Evolutionary conservation across 2,329 filamentous ascomycete species (phyloP).

Genomic region (Capronia coronata): DNA sequence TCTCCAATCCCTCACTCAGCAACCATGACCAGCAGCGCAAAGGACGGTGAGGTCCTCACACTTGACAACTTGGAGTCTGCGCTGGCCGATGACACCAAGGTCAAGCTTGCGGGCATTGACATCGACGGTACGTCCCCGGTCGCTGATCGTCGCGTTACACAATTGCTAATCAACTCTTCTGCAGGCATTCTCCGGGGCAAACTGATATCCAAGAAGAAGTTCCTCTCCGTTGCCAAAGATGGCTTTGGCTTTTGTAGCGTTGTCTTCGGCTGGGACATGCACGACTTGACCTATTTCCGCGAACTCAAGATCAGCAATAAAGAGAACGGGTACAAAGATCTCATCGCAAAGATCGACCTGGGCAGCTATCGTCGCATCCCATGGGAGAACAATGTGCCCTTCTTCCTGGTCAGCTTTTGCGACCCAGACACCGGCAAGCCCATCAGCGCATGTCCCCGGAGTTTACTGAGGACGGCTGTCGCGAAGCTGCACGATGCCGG

Average conservation of each 20-base stretch:
- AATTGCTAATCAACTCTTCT: constrained; percentile 7
- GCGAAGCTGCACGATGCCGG: constrained; percentile 62
- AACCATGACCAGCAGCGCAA: constrained; percentile 14
- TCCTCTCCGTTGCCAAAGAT: constrained; percentile 69
- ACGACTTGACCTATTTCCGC: constrained; percentile 79
- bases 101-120: constrained; percentile 84
- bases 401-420: constrained; percentile 76
- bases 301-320: constrained; percentile 85
- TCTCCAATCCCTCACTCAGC: neutral
- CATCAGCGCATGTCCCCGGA: constrained; percentile 71
- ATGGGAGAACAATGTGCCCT: constrained; percentile 81
- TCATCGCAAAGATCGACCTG: constrained; percentile 76
- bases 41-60: constrained; percentile 43
- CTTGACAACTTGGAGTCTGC: constrained; percentile 58
- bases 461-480: constrained; percentile 62
- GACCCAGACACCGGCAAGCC: constrained; percentile 70
- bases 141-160: neutral
- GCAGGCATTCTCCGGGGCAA: constrained; percentile 68
- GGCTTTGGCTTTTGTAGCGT: constrained; percentile 94
- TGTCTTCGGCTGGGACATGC: constrained; percentile 96
- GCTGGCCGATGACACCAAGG: constrained; percentile 64
- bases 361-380: constrained; percentile 74
- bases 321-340: constrained; percentile 80
- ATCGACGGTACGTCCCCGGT: constrained; percentile 57
- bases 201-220: constrained; percentile 87